Conservation (phyloP, 106 monocot species). For the Dendrobium catenatum region DNA sequence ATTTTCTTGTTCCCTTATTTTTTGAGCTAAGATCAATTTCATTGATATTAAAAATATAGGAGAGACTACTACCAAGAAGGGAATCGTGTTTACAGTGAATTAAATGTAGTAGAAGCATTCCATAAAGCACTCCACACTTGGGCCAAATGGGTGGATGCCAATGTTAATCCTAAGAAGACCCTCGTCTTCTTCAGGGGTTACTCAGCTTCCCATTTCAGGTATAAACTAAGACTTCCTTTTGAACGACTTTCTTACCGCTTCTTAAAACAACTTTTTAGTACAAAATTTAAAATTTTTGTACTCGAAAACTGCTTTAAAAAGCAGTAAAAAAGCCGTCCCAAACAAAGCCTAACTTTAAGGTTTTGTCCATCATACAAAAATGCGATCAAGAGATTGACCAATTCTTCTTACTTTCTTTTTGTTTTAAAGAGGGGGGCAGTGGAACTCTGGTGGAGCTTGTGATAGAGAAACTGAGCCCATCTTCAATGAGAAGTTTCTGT, state of each 20-base stretch:
- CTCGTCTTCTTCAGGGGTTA: constrained; percentile 83
- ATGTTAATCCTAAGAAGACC: constrained; percentile 62
- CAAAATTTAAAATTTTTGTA: no score
- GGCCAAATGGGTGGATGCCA: constrained; percentile 80
- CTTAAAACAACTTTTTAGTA: no score
- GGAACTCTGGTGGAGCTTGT: constrained; percentile 96
- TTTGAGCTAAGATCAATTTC: neutral
- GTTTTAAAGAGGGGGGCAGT: constrained; percentile 72
- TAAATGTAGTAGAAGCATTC: constrained; percentile 73
- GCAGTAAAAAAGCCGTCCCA: no score
- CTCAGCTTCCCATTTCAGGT: constrained; percentile 94
- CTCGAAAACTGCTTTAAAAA: no score
- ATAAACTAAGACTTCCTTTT: neutral
- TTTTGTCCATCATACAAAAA: neutral
- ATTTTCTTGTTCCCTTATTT: neutral
- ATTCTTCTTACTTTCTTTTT: neutral
- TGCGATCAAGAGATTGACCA: neutral
- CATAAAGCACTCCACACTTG: constrained; percentile 81
- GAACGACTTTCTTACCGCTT: no score
- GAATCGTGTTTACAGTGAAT: constrained; percentile 43
- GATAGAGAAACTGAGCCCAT: constrained; percentile 78
- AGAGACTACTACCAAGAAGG: constrained; percentile 91
- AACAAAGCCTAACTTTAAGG: neutral
- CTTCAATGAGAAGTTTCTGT: constrained; percentile 53
- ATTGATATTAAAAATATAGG: constrained; percentile 17